These are phyloP conservation scores for Juglanconis oblonga DNA, from an alignment of 2,329 filamentous ascomycete species.

Conservation along the genomic window DNA sequence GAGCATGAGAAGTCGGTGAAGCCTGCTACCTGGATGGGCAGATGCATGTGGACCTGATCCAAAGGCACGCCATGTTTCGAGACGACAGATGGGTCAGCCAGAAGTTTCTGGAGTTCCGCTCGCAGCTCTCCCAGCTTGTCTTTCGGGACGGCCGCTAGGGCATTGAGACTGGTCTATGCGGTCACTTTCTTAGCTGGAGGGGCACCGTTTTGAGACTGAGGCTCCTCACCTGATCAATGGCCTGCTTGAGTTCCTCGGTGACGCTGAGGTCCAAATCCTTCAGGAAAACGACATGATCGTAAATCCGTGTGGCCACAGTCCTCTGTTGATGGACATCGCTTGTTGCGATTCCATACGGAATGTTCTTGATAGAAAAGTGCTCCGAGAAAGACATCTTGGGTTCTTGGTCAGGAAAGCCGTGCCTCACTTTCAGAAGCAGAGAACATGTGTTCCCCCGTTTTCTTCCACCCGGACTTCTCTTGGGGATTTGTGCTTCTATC, in stretches of 20 bases:
- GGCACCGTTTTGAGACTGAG: conserved; percentile 26
- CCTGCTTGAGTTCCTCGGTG: conserved; percentile 40
- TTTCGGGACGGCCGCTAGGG: conserved; percentile 21
- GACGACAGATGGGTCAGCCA: conserved; percentile 19
- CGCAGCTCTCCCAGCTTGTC: conserved; percentile 18
- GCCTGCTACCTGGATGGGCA: conserved; percentile 53
- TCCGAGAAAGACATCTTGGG: conserved; percentile 21
- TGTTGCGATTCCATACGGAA: conserved; percentile 52
- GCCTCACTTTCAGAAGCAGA: neutral
- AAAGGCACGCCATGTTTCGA: conserved; percentile 30
- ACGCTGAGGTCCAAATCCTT: conserved; percentile 36
- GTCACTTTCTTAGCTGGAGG: conserved; percentile 37
- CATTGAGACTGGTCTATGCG: conserved; percentile 29
- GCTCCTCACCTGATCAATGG: conserved; percentile 44
- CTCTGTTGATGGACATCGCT: conserved; percentile 32
- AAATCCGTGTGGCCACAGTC: conserved; percentile 48
- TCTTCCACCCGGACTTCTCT: neutral
- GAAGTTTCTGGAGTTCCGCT: conserved; percentile 18
- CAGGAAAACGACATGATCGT: conserved; percentile 51
- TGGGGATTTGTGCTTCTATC: too few relatives aligned
- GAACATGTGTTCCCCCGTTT: neutral
- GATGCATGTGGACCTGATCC: conserved; percentile 41
- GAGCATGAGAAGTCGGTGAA: conserved; percentile 59
- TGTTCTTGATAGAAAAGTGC: conserved; percentile 52
- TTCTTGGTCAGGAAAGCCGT: neutral